Evolutionary conservation across 805 yeast species (phyloP).

Genomic region (Wickerhamiella lipophila): DNA sequence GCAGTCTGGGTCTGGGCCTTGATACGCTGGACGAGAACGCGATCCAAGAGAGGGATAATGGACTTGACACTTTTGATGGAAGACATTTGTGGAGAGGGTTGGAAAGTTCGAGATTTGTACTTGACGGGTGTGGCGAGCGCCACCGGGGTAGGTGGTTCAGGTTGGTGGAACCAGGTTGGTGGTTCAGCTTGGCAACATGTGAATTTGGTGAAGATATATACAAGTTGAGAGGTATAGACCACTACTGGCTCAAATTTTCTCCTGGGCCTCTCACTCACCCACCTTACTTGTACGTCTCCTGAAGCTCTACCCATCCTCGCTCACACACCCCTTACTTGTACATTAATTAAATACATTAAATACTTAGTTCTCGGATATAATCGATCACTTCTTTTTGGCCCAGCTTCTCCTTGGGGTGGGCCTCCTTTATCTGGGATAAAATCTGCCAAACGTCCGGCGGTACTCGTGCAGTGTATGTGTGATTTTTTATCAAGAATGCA

Average conservation of each 20-base stretch:
- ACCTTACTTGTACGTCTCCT: no score
- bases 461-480: conserved; percentile 64
- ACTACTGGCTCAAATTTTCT: no score
- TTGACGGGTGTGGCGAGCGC: conserved; percentile 2
- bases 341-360: conserved; percentile 5
- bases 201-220: no score
- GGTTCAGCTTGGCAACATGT: no score
- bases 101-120: conserved; percentile 11
- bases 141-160: background rate
- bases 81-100: conserved; percentile 5
- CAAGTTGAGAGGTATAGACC: no score
- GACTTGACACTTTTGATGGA: conserved; percentile 64
- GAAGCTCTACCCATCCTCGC: no score
- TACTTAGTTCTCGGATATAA: conserved; percentile 1
- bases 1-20: conserved; percentile 87
- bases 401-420: conserved; percentile 9
- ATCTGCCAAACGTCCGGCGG: conserved; percentile 52
- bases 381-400: conserved; percentile 5
- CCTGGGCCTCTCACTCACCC: no score
- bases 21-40: conserved; percentile 88
- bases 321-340: background rate
- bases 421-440: conserved; percentile 33
- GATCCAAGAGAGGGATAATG: conserved; percentile 85
- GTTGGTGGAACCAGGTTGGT: background rate
- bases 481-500: conserved; percentile 65